Conservation (phyloP, 2,329 filamentous ascomycete species). For the Xylariaceae sp. region DNA sequence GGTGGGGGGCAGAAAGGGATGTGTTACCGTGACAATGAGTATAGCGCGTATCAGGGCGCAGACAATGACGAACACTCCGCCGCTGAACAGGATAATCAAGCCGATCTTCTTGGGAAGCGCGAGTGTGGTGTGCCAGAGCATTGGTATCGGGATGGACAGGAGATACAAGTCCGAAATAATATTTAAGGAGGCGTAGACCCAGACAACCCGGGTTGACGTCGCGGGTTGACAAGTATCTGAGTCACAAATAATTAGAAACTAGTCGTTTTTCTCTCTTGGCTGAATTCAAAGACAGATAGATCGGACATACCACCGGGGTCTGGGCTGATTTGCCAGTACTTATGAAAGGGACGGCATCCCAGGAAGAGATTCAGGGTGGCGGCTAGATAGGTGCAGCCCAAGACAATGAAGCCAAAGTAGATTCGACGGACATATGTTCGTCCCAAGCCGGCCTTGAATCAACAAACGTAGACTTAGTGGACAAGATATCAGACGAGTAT, state of each 20-base stretch:
- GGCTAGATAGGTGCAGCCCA: slow-evolving; percentile 41
- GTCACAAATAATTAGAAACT: slow-evolving; percentile 1
- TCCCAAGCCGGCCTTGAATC: slow-evolving; percentile 34
- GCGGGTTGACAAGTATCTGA: slow-evolving; percentile 42
- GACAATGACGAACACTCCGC: slow-evolving; percentile 37
- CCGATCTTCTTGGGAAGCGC: slow-evolving; percentile 34
- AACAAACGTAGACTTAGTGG: not conserved
- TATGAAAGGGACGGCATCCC: slow-evolving; percentile 42
- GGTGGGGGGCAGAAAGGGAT: not conserved
- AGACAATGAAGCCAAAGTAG: slow-evolving; percentile 41
- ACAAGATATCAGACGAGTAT: not conserved
- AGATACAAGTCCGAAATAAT: slow-evolving; percentile 54
- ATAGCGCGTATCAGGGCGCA: slow-evolving; percentile 35
- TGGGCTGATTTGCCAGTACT: slow-evolving; percentile 51
- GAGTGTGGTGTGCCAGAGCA: slow-evolving; percentile 39
- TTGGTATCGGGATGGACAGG: slow-evolving; percentile 52
- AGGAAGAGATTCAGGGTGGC: slow-evolving; percentile 43
- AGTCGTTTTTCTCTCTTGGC: not conserved
- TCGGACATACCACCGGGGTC: slow-evolving; percentile 43
- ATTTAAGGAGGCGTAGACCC: slow-evolving; percentile 45
- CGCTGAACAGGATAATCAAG: slow-evolving; percentile 33
- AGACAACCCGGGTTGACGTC: slow-evolving; percentile 42
- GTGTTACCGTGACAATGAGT: slow-evolving; percentile 32
- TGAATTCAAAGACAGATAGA: not conserved
- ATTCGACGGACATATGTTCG: slow-evolving; percentile 39